These are phyloP conservation scores for Hanseniaspora clermontiae DNA, from an alignment of 805 yeast genomes.

Conservation along the genomic window DNA sequence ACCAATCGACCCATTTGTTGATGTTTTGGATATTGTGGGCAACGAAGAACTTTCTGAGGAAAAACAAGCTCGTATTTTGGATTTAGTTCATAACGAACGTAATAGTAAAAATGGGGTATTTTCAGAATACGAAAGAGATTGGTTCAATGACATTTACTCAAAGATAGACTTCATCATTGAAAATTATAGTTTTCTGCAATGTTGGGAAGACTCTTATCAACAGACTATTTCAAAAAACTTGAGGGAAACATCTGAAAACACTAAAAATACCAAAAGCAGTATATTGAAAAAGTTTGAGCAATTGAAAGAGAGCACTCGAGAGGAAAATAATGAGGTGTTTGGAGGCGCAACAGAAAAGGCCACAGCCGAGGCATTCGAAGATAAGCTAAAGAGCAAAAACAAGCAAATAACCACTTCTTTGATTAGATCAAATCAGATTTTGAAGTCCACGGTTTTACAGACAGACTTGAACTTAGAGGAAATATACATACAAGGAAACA, in stretches of 20 bases:
- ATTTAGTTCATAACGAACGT: neutral
- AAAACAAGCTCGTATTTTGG: neutral
- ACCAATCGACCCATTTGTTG: conserved; percentile 12
- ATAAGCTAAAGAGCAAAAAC: conserved; percentile 22
- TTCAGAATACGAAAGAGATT: conserved; percentile 1
- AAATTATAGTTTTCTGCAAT: neutral
- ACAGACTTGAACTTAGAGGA: conserved; percentile 28
- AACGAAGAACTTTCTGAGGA: conserved; percentile 4
- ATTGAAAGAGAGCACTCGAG: neutral
- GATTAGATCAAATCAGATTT: conserved; percentile 24
- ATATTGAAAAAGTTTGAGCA: neutral
- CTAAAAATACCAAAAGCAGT: neutral
- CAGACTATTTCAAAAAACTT: neutral
- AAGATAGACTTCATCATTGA: conserved; percentile 1
- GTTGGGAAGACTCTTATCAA: conserved; percentile 6
- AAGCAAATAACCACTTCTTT: conserved; percentile 25
- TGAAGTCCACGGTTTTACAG: conserved; percentile 27
- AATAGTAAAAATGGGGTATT: neutral
- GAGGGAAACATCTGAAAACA: neutral
- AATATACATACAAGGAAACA: conserved; percentile 24
- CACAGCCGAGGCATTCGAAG: conserved; percentile 17
- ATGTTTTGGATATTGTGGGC: conserved; percentile 1
- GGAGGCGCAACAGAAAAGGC: conserved; percentile 1
- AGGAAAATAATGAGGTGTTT: neutral
- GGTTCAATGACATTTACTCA: neutral